phyloP scores from a whole-genome alignment of 208 protist species.

The Wallacemonas sp. region DNA sequence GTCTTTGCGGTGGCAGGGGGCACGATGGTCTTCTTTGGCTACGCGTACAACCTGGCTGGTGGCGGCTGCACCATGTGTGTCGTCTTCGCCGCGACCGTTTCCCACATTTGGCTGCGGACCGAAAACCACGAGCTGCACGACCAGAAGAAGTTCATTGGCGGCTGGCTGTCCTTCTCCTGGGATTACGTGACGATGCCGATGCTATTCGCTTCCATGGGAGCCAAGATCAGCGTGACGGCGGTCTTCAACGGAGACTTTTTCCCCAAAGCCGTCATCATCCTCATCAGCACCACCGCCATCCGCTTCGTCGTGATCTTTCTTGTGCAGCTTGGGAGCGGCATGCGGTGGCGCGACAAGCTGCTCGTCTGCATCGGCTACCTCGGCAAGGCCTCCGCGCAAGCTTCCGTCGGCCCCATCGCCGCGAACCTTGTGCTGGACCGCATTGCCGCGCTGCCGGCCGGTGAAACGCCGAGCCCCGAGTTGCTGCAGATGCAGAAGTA shows the following conservation, averaged over 20 bases:
- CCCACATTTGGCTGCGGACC: conserved; percentile 64
- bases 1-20: conserved; percentile 54
- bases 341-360: conserved; percentile 54
- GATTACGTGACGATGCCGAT: conserved; percentile 73
- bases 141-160: conserved; percentile 70
- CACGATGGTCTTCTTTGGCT: conserved; percentile 72
- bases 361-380: conserved; percentile 73
- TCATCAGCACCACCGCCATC: conserved; percentile 56
- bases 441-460: conserved; percentile 36
- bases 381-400: conserved; percentile 78
- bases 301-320: conserved; percentile 54
- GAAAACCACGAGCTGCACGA: conserved; percentile 49
- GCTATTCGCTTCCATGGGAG: conserved; percentile 74
- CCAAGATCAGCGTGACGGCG: conserved; percentile 56
- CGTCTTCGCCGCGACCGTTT: conserved; percentile 69
- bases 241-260: conserved; percentile 76
- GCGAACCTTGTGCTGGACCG: conserved; percentile 47
- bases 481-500: conserved; percentile 33
- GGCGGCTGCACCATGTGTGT: conserved; percentile 77
- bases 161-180: conserved; percentile 68
- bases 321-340: conserved; percentile 50
- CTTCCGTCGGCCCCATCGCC: conserved; percentile 68
- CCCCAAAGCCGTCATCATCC: conserved; percentile 63
- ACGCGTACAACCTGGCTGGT: conserved; percentile 56
- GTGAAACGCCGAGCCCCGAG: conserved; percentile 16